Evolutionary conservation across 257 asterid species (phyloP), one percentile per base, ranked within the genome.

Genomic region (Penstemon barbatus): DNA sequence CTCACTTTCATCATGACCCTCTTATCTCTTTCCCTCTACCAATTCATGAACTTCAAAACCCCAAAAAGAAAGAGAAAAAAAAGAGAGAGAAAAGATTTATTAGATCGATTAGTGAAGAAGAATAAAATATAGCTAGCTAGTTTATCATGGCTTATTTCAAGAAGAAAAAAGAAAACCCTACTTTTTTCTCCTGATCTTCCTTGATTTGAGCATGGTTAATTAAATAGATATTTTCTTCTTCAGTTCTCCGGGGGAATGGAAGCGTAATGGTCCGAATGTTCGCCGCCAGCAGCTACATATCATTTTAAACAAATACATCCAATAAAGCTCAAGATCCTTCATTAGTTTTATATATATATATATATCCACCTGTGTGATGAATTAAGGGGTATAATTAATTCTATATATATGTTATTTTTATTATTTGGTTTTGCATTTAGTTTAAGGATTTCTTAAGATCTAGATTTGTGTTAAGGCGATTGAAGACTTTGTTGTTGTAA

Each of bases 261-360:
- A 89, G 94, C 91, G 25, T 59, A 60, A 62, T 52, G 96, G 93
- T 86, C 96, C 91, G 91, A 83, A 36, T 55, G 63, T 77, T 78
- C 50, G 65, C 49, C 66, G 38, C 63, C 11, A 3, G 7, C 65
- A 15, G 18, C 0, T 15, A 15, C 67, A 75, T 68, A 74, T 78
- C 83, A 45, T 25, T 25, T 25, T 0, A 41, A 42, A 4, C 60
- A 57, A 52, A 44, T 62, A 15, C 63, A 39, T 50, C 39, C 58
- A 70, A n/a, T n/a, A 43, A 46, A 44, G 38, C 18, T 60, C 41
- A 40, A 15, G 57, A 71, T 39, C 54, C 48, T 71, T 61, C 64
- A 15, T 15, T 15, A 71, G 6, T 3, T 41, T 4, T 18, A 42
- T 40, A 25, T 25, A 25, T 25, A 25, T 25, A 1, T 1, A 25